Base-by-base conservation (phyloP, 176 grass and related monocot genomes). In the Lolium rigidum region DNA sequence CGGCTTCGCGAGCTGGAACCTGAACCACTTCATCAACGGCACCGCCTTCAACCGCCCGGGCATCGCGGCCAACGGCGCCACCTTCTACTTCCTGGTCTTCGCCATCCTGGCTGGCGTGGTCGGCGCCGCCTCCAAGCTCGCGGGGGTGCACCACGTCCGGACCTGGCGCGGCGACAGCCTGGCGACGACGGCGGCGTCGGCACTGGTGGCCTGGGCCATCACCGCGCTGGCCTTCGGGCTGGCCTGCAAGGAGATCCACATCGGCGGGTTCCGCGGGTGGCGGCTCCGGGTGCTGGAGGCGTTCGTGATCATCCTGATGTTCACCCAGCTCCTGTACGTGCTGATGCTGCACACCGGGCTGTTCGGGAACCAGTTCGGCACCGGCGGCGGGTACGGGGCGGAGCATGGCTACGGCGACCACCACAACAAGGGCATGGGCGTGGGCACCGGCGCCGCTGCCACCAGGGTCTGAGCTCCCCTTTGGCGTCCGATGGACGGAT, bases 31-130 rank as follows among this genome's bases (percentile, higher is more conserved):
- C 63, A 66, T 66, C 63, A 66, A 66, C 63, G 63, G 63, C 63
- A 66, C 63, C 0, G 26, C 63, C 54, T 56, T 20, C 54, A 56
- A 7, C 6, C 63, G 63, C 26, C 63, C 63, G 13, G 63, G 63
- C 63, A 7, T 66, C 3, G 63, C 14, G 14, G 26, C 13, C 5
- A 66, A 66, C 63, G 63, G 63, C 26, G 63, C 63, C 63, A 66
- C 63, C 63, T 66, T 66, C 63, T 66, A 66, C 63, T 66, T 66
- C 63, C 63, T 66, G 13, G 63, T 66, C 63, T 66, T 66, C 63
- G 63, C 63, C 63, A 66, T 66, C 63, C 63, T 66, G 14, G 63
- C 26, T 0, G 63, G 63, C 63, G 63, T 66, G 14, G 63, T 66
- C 0, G 63, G 63, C 63, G 63, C 63, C 28, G 63, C 63, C 28